Conservation (phyloP, 2,329 filamentous ascomycete species). For the Gliomastix tumulicola region DNA sequence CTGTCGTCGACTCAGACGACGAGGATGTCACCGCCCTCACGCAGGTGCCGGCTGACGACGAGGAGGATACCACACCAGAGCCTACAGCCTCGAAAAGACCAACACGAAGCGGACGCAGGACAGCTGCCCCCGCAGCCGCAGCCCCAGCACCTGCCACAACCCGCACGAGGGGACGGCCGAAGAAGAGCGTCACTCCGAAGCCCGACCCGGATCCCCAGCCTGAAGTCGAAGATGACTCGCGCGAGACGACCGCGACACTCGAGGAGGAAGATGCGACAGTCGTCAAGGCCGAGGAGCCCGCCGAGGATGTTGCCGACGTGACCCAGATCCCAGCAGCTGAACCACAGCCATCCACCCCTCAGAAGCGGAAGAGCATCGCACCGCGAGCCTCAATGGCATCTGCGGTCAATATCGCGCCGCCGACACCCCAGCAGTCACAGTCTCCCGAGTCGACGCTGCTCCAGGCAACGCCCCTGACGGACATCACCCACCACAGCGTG, state of each 20-base stretch:
- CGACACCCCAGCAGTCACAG: conserved; percentile 43
- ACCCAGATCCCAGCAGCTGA: no score
- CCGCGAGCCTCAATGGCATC: conserved; percentile 31
- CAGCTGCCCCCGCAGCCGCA: conserved; percentile 38
- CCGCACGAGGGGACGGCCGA: conserved; percentile 28
- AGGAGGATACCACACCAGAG: conserved; percentile 76
- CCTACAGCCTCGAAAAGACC: conserved; percentile 24
- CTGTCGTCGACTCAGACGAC: conserved; percentile 75
- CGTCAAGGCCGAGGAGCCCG: no score
- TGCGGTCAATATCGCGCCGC: conserved; percentile 26
- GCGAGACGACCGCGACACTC: conserved; percentile 2
- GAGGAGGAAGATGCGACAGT: conserved; percentile 23
- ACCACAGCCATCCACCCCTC: no score
- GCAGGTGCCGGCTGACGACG: conserved; percentile 47
- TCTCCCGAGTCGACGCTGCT: conserved; percentile 45
- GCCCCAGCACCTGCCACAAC: conserved; percentile 31
- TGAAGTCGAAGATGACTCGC: conserved; percentile 2
- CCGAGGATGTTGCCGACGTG: no score
- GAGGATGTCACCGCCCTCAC: conserved; percentile 46
- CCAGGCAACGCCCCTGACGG: conserved; percentile 55
- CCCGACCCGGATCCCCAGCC: conserved; percentile 2
- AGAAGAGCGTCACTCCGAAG: conserved; percentile 28
- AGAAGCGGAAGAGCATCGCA: conserved; percentile 15
- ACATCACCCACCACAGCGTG: conserved; percentile 63
- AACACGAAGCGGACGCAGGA: conserved; percentile 28